These are phyloP conservation scores for Trypanosoma congolense DNA, from an alignment of 208 protist genomes.

Conservation along the genomic window DNA sequence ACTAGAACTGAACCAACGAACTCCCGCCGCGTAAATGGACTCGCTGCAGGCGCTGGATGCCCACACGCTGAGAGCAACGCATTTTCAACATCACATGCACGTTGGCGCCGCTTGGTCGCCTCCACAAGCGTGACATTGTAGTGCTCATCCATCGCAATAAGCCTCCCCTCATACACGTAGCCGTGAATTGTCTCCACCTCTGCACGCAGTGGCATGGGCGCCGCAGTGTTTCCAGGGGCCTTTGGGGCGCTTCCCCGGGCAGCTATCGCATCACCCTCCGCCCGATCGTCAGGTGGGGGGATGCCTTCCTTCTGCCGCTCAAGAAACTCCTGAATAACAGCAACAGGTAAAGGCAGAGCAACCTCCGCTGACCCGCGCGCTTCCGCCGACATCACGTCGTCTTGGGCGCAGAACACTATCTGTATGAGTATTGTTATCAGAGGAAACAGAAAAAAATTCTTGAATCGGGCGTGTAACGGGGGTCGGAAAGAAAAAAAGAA, in stretches of 20 bases:
- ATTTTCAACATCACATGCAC: slow-evolving; percentile 59
- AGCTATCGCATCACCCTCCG: neutral
- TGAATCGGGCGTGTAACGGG: too few relatives aligned
- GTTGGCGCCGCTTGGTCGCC: slow-evolving; percentile 48
- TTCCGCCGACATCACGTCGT: slow-evolving; percentile 5
- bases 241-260: neutral
- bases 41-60: slow-evolving; percentile 25
- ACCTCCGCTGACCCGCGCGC: neutral
- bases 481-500: too few relatives aligned
- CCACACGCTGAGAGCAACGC: slow-evolving; percentile 20
- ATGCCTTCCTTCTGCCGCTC: neutral
- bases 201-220: slow-evolving; percentile 33
- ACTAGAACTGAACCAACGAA: slow-evolving; percentile 67
- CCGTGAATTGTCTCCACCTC: slow-evolving; percentile 83
- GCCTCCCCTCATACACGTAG: slow-evolving; percentile 70
- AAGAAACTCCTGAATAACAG: slow-evolving; percentile 17
- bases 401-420: neutral
- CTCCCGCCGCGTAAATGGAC: slow-evolving; percentile 36
- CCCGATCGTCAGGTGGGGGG: too few relatives aligned
- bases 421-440: neutral
- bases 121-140: slow-evolving; percentile 76
- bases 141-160: slow-evolving; percentile 53
- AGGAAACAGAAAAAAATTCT: slow-evolving; percentile 12
- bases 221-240: neutral
- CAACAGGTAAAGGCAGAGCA: slow-evolving; percentile 8